These are phyloP conservation scores for Oryza officinalis DNA, from an alignment of 176 grass and related monocot species.

Conservation along the genomic window DNA sequence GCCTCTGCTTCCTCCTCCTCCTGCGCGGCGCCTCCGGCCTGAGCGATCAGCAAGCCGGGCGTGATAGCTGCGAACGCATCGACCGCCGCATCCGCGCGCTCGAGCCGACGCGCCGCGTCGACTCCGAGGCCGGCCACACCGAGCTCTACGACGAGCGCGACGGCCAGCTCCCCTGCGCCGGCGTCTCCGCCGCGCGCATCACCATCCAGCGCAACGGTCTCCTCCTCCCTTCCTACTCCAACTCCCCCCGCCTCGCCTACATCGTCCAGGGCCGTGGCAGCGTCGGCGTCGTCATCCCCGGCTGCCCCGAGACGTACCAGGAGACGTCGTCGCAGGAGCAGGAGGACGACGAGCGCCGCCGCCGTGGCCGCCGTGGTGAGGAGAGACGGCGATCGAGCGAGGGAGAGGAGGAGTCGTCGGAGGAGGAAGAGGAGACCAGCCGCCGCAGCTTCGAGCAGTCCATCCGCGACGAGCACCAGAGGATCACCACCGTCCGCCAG, in stretches of 20 bases:
- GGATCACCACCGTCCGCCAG: slow-evolving; percentile 36
- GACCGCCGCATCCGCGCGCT: slow-evolving; percentile 36
- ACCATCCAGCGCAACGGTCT: slow-evolving; percentile 44
- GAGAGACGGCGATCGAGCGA: neutral
- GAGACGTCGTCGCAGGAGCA: neutral
- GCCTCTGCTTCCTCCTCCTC: neutral
- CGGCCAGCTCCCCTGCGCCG: slow-evolving; percentile 45
- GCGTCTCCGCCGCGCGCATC: slow-evolving; percentile 33
- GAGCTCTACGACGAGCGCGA: slow-evolving; percentile 48
- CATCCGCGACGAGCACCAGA: slow-evolving; percentile 47
- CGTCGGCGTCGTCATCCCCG: slow-evolving; percentile 27
- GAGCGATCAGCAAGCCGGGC: neutral
- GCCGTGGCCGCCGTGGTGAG: neutral
- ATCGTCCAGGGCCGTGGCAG: slow-evolving; percentile 36
- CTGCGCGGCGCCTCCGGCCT: slow-evolving; percentile 22
- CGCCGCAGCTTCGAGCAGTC: slow-evolving; percentile 4
- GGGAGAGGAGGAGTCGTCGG: neutral
- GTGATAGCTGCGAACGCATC: slow-evolving; percentile 10
- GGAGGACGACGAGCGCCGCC: neutral
- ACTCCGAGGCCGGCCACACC: slow-evolving; percentile 41
- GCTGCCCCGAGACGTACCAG: slow-evolving; percentile 50
- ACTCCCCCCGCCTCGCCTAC: slow-evolving; percentile 48
- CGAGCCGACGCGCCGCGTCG: slow-evolving; percentile 22
- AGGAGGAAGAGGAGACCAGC: slow-evolving; percentile 8
- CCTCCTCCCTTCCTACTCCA: slow-evolving; percentile 45